Base-by-base conservation (phyloP, 768 basidiomycete genomes). In the Tricholoma hemisulphureum region DNA sequence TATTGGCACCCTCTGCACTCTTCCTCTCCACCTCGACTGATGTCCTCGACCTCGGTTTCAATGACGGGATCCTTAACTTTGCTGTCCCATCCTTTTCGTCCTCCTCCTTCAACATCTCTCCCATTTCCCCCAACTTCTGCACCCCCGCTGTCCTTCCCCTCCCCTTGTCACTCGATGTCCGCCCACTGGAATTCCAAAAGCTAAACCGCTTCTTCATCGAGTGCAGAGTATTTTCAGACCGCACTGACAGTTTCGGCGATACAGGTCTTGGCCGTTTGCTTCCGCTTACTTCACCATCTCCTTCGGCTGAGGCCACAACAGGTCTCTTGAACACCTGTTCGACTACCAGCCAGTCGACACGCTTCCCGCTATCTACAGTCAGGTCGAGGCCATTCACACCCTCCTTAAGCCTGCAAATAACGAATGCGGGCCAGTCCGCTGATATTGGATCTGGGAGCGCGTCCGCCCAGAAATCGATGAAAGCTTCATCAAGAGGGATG, bases 391-490 rank as follows among this genome's bases (percentile, higher is more conserved):
- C 73, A 59, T 62, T 18, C 56, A 72, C 61, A 1, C 73, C 63
- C 9, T 75, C 60, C 66, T 84, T 87, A 52, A 93, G 79, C 67
- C 86, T 86, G 69, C 87, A 88, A 13, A 92, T 67, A 37, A 88
- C 80, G 61, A 91, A 89, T 4, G 78, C 72, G 11, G 89, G 89
- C 89, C 86, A 91, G 41, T 73, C 69, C 1, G 77, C 69, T 0
- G 87, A 75, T 57, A 90, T 80, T 16, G 88, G 83, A 64, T 93
- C 90, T 14, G 86, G 73, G 29, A 91, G 66, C 2, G 88, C 81
- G 64, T 93, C 90, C 51, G 78, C 81, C 89, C 89, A 92, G 67
- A 91, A 91, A 69, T 93, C 90, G 54, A 91, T 72, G 68, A 93
- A 92, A 1, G 89, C 88, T 64, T 92, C 90, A 64, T 93, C 91